A percentile compares a stretch with the other conserved stretches of the same genome.
These are phyloP conservation scores for Alternaria novae-zelandiae DNA, from an alignment of 2,329 filamentous ascomycete genomes.

Conservation along the genomic window DNA sequence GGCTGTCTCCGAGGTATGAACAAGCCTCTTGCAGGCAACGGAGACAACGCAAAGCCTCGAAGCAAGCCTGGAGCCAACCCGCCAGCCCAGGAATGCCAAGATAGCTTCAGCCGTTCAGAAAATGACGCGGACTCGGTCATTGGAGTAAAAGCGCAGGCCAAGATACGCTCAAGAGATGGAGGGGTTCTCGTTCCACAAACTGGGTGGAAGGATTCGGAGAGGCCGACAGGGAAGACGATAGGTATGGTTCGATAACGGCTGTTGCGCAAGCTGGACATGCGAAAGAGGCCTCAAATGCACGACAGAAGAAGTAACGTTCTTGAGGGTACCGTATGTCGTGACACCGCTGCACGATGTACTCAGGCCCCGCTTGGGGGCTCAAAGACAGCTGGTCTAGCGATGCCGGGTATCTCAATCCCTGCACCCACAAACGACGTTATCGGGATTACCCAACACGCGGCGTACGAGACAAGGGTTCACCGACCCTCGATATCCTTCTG, in stretches of 20 bases:
- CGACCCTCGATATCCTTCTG: background rate
- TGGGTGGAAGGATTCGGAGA: slow-evolving; percentile 24
- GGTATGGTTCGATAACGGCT: background rate
- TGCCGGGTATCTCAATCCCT: slow-evolving; percentile 8
- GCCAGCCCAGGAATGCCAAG: slow-evolving; percentile 42
- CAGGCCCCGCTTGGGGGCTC: background rate
- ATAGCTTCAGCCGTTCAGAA: slow-evolving; percentile 15
- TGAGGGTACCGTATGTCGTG: background rate
- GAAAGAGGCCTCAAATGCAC: background rate
- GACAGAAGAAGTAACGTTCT: background rate
- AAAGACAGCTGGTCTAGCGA: background rate
- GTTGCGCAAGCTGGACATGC: background rate
- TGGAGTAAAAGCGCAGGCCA: slow-evolving; percentile 35
- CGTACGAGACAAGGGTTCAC: slow-evolving; percentile 4
- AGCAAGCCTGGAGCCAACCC: slow-evolving; percentile 30
- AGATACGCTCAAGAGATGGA: slow-evolving; percentile 36
- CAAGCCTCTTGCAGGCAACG: slow-evolving; percentile 35
- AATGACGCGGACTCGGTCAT: slow-evolving; percentile 19
- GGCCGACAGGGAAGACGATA: slow-evolving; percentile 23
- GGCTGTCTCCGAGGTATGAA: slow-evolving; percentile 21
- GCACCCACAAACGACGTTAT: slow-evolving; percentile 4
- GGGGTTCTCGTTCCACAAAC: slow-evolving; percentile 12
- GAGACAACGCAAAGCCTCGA: slow-evolving; percentile 13
- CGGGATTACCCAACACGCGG: slow-evolving; percentile 5
- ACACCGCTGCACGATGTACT: background rate